phyloP scores from a whole-genome alignment of 352 stramenopile species.

The Phytophthora melonis region DNA sequence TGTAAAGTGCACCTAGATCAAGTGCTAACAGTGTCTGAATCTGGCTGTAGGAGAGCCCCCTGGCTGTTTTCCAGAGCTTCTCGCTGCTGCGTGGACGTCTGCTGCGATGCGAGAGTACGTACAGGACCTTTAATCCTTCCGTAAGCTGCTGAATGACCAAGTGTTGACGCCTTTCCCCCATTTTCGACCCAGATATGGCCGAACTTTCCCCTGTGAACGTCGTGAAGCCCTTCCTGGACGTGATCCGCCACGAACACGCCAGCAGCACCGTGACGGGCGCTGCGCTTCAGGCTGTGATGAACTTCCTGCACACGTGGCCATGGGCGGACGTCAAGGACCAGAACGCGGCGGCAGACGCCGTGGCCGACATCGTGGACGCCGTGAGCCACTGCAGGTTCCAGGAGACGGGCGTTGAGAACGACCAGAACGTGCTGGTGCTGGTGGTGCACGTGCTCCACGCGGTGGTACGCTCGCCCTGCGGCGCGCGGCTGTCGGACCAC shows the following conservation, averaged over 20 bases:
- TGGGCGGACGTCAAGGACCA: constrained; percentile 58
- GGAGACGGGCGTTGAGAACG: constrained; percentile 90
- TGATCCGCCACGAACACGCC: constrained; percentile 93
- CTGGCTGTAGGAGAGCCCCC: constrained; percentile 51
- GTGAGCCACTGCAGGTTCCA: constrained; percentile 96
- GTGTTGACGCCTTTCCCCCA: constrained; percentile 5
- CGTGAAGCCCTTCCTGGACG: constrained; percentile 95
- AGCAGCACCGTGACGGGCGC: constrained; percentile 93
- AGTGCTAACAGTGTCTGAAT: background rate
- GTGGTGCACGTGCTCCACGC: constrained; percentile 95
- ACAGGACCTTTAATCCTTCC: background rate
- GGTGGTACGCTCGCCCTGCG: constrained; percentile 90
- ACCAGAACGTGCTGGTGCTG: constrained; percentile 92
- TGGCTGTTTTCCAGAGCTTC: constrained; percentile 72
- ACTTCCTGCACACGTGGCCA: constrained; percentile 93
- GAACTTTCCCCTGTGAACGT: constrained; percentile 70
- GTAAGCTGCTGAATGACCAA: background rate
- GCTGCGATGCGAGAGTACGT: constrained; percentile 67
- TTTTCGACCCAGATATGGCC: constrained; percentile 51
- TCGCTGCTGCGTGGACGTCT: constrained; percentile 66
- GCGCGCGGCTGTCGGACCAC: constrained; percentile 87
- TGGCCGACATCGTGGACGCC: constrained; percentile 91
- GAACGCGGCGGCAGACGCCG: constrained; percentile 51
- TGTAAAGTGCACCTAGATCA: background rate
- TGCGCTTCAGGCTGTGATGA: constrained; percentile 95